Evolutionary conservation across 140 eudicot genomes (phyloP), one percentile per base, ranked within the genome.

Genomic region (Ambrosia hybrid): DNA sequence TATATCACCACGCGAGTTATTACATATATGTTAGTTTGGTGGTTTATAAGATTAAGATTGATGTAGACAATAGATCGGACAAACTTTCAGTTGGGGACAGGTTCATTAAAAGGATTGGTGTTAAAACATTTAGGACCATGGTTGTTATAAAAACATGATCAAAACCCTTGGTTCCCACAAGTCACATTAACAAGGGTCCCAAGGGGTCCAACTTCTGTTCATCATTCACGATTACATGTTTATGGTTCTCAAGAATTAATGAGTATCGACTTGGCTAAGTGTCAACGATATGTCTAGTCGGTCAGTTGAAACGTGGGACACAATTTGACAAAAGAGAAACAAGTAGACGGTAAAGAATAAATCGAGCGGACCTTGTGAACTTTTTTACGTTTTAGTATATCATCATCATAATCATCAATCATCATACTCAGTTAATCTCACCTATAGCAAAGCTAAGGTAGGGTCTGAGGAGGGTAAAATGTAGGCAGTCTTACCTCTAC

Each of bases 11-110:
- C 26, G 26, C 26, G 26, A 21, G 26, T 21, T 26, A 14, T 30
- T 30, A 58, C 5, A 58, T 58, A 9, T 4, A 39, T 9, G 30
- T 58, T 14, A 58, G 11, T 61, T 61, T 61, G 67, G 48, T 34
- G 48, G 10, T 36, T 61, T 61, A 6, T 34, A 61, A 61, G 67
- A 61, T 36, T 61, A 21, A 21, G 26, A 21, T 21, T 21, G 48
- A 61, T 61, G 67, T 34, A 36, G 67, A 61, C 67, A 36, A 61
- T 36, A 61, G 45, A 61, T 61, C 11, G 67, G 67, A 61, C 67
- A 61, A 61, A 61, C 46, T 13, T 6, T 12, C 17, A 13, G 48
- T 58, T 30, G 46, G 39, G 65, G 48, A 34, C 67, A 36, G 1
- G 67, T 61, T 34, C 64, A 33, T 34, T 21, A 21, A 61, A 61